A percentile compares a stretch with the other conserved stretches of the same genome.
Conservation (phyloP, 2,329 filamentous ascomycete genomes). For the Metarhizium anisopliae region DNA sequence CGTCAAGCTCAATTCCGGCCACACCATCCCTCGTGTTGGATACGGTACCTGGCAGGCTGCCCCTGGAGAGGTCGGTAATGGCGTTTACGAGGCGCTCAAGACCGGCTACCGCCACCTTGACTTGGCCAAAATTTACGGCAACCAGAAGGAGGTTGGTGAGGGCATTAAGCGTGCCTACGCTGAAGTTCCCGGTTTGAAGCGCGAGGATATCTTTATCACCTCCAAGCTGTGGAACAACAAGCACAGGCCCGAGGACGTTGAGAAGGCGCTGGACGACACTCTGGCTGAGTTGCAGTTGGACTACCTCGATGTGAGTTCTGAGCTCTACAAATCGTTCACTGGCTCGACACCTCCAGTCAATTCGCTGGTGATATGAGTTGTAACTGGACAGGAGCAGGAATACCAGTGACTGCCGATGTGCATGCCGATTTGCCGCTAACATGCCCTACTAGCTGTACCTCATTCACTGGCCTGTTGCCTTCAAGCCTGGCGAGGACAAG, state of each 20-base stretch:
- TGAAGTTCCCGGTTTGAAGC: slow-evolving; percentile 41
- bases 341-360: background rate
- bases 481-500: slow-evolving; percentile 28
- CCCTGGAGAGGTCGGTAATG: slow-evolving; percentile 54
- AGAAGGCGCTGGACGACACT: slow-evolving; percentile 45
- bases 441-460: slow-evolving; percentile 38
- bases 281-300: slow-evolving; percentile 46
- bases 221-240: slow-evolving; percentile 57
- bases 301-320: slow-evolving; percentile 41
- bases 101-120: slow-evolving; percentile 56
- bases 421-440: background rate
- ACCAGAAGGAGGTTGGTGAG: slow-evolving; percentile 50
- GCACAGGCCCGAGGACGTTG: slow-evolving; percentile 52
- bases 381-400: background rate
- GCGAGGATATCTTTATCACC: slow-evolving; percentile 52
- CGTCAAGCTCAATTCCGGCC: slow-evolving; percentile 54
- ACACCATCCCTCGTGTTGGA: slow-evolving; percentile 53
- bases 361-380: background rate
- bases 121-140: slow-evolving; percentile 49
- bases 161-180: slow-evolving; percentile 40
- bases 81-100: slow-evolving; percentile 55
- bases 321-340: background rate
- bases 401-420: background rate
- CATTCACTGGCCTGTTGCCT: slow-evolving; percentile 53
- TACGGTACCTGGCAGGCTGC: slow-evolving; percentile 60